phyloP scores from a whole-genome alignment of 352 stramenopile genomes.

The Elongisporangium senticosum region DNA sequence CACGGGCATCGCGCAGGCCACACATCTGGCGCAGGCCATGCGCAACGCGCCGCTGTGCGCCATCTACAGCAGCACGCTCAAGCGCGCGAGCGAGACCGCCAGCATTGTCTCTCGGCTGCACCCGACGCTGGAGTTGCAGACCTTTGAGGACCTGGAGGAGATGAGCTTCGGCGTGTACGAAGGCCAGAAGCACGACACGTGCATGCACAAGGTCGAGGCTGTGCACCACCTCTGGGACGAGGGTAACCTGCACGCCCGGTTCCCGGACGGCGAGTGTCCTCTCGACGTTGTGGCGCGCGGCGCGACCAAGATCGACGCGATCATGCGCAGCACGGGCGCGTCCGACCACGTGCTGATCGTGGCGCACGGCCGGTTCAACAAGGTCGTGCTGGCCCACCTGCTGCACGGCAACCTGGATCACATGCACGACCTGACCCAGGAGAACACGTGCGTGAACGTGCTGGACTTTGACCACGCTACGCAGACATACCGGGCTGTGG shows the following conservation, averaged over 20 bases:
- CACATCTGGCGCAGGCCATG: conserved; percentile 53
- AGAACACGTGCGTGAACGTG: conserved; percentile 86
- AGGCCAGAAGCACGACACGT: conserved; percentile 42
- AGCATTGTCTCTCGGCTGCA: conserved; percentile 43
- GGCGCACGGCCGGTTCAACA: conserved; percentile 82
- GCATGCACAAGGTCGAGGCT: conserved; percentile 26
- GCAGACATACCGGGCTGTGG: conserved; percentile 47
- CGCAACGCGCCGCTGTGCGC: conserved; percentile 57
- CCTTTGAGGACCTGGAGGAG: conserved; percentile 69
- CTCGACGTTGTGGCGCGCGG: conserved; percentile 62
- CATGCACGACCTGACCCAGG: conserved; percentile 68
- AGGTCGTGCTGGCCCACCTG: conserved; percentile 69
- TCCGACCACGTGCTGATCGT: conserved; percentile 71
- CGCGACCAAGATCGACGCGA: conserved; percentile 52
- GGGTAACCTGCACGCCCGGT: conserved; percentile 42
- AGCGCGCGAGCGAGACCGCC: conserved; percentile 51
- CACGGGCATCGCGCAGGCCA: conserved; percentile 49
- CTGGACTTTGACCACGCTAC: conserved; percentile 68
- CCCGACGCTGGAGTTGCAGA: conserved; percentile 44
- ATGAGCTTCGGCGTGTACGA: conserved; percentile 83
- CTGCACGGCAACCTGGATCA: conserved; percentile 46
- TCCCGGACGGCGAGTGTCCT: conserved; percentile 63
- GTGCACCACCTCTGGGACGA: conserved; percentile 62
- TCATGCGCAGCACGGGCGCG: conserved; percentile 27
- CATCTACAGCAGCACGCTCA: conserved; percentile 62